Evolutionary conservation across 225 moss, liverwort and hornwort species (phyloP), one percentile per base, ranked within the genome.

Genomic region (Pseudoscleropodium purum): DNA sequence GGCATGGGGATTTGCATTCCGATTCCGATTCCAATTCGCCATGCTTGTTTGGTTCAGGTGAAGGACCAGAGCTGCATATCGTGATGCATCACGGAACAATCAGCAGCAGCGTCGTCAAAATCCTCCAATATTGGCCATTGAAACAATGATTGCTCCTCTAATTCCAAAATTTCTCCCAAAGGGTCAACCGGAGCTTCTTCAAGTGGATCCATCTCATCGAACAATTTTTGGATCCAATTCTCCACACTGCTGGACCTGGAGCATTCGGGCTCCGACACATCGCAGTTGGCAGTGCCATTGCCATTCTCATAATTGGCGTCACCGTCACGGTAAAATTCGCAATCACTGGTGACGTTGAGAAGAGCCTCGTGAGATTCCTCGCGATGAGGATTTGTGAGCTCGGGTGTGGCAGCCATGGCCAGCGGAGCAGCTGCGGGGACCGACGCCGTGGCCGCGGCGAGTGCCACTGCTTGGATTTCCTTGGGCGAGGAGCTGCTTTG

Each of bases 391-490:
- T 69, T 30, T 5, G 52, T 6, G 30, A 51, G 74, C 57, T 79
- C 68, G 10, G 39, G 69, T 62, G 81, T 8, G 76, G 64, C 80
- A 49, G 70, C 77, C 63, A 89, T 79, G 66, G 88, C 78, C 31
- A 92, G 63, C 2, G 92, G 89, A 23, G 89, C 57, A 13, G 91
- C 89, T 1, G 85, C 39, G 2, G 92, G 91, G 34, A 91, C 69
- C 17, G 91, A 91, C 3, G 89, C 93, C 7, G 88, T 91, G 24
- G 94, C 94, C 52, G 92, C 92, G 43, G 92, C 94, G 36, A 92
- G 86, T 21, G 94, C 92, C 51, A 91, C 90, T 43, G 92, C 94
- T 79, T 94, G 94, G 17, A 94, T 92, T 74, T 92, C 88, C 66
- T 90, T 94, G 33, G 94, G 90, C 11, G 92, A 92, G 52, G 90